These are phyloP conservation scores for Vigna radiata DNA, from an alignment of 306 rosid species.

Conservation along the genomic window DNA sequence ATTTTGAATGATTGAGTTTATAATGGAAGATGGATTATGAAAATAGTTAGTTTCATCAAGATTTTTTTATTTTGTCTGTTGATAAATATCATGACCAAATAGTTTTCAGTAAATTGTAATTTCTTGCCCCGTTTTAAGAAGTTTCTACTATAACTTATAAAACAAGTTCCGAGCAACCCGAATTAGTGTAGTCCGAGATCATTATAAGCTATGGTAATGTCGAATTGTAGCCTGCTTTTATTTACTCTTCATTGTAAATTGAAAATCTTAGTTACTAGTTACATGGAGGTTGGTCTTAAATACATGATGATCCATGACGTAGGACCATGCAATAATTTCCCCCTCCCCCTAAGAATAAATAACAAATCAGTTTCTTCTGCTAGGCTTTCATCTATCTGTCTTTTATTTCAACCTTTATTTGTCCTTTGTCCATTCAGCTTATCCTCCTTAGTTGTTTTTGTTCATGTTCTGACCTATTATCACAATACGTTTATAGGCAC, in stretches of 20 bases:
- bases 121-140: not conserved
- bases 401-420: not conserved
- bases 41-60: not conserved
- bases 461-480: constrained; percentile 32
- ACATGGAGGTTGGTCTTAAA: not conserved
- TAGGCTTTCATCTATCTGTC: constrained; percentile 11
- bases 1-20: not conserved
- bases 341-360: not conserved
- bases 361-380: constrained; percentile 5
- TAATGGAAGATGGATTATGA: not conserved
- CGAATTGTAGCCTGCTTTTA: not conserved
- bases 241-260: not conserved
- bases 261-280: not conserved
- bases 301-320: not conserved
- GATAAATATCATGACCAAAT: not conserved
- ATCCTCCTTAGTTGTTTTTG: not conserved
- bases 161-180: not conserved
- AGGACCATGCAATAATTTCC: not conserved
- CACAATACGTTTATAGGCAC: constrained; percentile 49
- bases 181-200: not conserved
- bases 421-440: constrained; percentile 3
- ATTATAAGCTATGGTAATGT: not conserved
- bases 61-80: not conserved
- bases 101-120: not conserved
- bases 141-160: constrained; percentile 10